These are phyloP conservation scores for Tricholoma saponaceum DNA, from an alignment of 768 basidiomycete species.

Conservation along the genomic window DNA sequence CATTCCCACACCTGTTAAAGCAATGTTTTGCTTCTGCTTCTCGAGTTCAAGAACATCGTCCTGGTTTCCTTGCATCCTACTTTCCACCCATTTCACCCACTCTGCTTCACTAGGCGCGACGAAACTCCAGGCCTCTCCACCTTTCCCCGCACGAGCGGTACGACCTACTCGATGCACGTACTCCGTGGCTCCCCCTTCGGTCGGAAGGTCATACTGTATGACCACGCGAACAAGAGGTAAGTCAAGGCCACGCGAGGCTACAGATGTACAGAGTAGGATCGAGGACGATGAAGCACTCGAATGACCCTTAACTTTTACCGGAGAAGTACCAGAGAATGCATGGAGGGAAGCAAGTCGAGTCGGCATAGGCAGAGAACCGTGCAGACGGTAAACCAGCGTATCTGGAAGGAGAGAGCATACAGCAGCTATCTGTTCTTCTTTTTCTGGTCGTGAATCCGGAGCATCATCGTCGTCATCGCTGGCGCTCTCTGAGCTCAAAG, in stretches of 20 bases:
- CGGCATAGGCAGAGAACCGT: conserved; percentile 84
- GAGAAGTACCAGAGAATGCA: conserved; percentile 59
- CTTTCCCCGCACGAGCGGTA: conserved; percentile 93
- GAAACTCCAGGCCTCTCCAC: conserved; percentile 95
- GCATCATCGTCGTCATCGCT: conserved; percentile 18
- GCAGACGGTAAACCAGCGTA: conserved; percentile 81
- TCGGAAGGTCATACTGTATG: conserved; percentile 95
- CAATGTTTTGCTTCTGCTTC: conserved; percentile 33
- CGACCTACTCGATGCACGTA: conserved; percentile 97
- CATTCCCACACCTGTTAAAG: conserved; percentile 56
- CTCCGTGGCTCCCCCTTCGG: conserved; percentile 93
- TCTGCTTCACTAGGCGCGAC: conserved; percentile 81
- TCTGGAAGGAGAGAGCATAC: conserved; percentile 77
- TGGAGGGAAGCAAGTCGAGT: conserved; percentile 81
- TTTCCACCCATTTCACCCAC: conserved; percentile 91
- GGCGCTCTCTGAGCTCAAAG: conserved; percentile 17
- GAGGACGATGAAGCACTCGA: conserved; percentile 35
- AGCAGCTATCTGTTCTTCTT: conserved; percentile 47
- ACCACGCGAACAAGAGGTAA: conserved; percentile 92
- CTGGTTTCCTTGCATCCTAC: conserved; percentile 63
- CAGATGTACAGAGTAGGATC: conserved; percentile 91
- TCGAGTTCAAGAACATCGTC: conserved; percentile 20
- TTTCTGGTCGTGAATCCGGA: conserved; percentile 15
- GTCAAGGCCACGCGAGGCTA: conserved; percentile 97
- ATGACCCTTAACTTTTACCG: conserved; percentile 27